Percentiles rank a stretch among this genome's conserved stretches.
Conservation (phyloP, 306 rosid species). For the Acacia crassicarpa region DNA sequence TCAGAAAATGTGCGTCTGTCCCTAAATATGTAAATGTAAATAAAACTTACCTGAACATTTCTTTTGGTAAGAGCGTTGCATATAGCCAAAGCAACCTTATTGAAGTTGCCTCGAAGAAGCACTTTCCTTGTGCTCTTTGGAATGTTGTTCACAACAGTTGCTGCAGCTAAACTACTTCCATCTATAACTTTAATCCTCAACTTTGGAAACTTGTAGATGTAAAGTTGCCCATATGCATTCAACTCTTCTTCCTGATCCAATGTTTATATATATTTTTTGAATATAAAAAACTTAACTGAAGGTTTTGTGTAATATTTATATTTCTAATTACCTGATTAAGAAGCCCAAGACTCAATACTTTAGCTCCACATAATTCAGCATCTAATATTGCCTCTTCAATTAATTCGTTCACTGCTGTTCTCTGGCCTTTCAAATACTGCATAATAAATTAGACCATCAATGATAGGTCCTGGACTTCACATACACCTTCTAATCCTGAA, state of each 20-base stretch:
- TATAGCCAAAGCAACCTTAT: slow-evolving; percentile 47
- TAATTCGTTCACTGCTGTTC: not conserved
- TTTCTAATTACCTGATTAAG: not conserved
- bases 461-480: not conserved
- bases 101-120: slow-evolving; percentile 56
- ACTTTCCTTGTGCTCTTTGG: slow-evolving; percentile 61
- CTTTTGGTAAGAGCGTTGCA: slow-evolving; percentile 26
- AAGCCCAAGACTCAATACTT: slow-evolving; percentile 21
- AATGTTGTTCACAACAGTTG: slow-evolving; percentile 45
- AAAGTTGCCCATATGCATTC: slow-evolving; percentile 47
- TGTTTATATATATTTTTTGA: not conserved
- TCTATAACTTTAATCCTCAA: slow-evolving; percentile 51
- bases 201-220: slow-evolving; percentile 21
- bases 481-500: too few relatives aligned
- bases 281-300: not conserved
- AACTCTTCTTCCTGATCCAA: slow-evolving; percentile 4
- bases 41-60: slow-evolving; percentile 1
- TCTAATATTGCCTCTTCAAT: slow-evolving; percentile 31
- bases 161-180: slow-evolving; percentile 56
- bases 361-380: slow-evolving; percentile 22
- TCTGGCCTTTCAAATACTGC: slow-evolving; percentile 12
- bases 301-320: not conserved
- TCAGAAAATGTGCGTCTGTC: not conserved
- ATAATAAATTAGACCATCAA: not conserved
- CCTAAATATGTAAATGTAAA: not conserved